Evolutionary conservation across 2,329 filamentous ascomycete genomes (phyloP), one percentile per base, ranked within the genome.

Genomic region (Calonectria crousiana): DNA sequence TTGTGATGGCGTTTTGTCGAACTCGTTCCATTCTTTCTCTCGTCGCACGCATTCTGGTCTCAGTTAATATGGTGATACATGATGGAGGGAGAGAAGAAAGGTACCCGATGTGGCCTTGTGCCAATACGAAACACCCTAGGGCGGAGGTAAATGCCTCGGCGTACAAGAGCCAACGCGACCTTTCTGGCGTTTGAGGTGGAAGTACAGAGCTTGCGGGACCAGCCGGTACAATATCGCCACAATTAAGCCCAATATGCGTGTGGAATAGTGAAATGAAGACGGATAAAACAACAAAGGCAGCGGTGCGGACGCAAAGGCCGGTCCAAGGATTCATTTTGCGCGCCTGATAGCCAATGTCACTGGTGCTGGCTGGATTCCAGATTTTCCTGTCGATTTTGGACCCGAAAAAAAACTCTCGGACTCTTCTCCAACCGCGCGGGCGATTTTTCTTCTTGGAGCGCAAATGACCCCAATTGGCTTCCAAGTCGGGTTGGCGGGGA

Each of bases 21-120:
- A 81, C 32, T 14, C 69, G 49, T 60, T 80, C 80, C 77, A 81
- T 78, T 13, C 71, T 72, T 26, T 81, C 78, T 36, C 81, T 73
- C 4, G 78, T 67, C 1, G 56, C 69, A 49, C 80, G 74, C 11
- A 75, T 49, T 13, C 79, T 82, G 30, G 4, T 3, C 1, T 26
- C 0, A 1, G n/a, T 71, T 58, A 67, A 76, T 52, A 64, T 53
- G 8, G 18, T 30, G 10, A 11, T 10, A 10, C n/a, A 18, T 4
- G 20, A 9, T 9, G 6, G 16, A 4, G 18, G 9, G 4, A 26
- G 1, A 49, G 20, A 16, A 38, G 47, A 53, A n/a, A 62, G 65
- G 23, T 71, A 82, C 81, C 72, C 70, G 11, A 71, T 36, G 16
- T 77, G 72, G 0, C 79, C 80, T n/a, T 82, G 80, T 0, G 76